These are phyloP conservation scores for Aspergillus costaricaensis DNA, from an alignment of 2,329 filamentous ascomycete genomes.

Conservation along the genomic window DNA sequence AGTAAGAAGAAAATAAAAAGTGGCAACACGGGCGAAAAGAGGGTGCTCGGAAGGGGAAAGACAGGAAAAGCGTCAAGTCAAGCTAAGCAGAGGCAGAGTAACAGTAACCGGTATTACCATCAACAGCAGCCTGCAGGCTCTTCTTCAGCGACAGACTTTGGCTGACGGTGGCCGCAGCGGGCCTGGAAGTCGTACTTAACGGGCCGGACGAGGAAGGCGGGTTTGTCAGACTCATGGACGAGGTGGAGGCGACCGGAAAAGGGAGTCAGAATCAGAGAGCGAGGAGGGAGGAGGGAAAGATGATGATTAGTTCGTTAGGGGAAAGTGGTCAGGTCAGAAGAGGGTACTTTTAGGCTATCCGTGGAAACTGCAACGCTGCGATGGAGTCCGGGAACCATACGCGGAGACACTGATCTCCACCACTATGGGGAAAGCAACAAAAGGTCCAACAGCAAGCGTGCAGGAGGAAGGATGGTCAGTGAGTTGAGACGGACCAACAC, in stretches of 20 bases:
- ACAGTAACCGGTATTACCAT: constrained; percentile 44
- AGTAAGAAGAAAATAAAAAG: constrained; percentile 8
- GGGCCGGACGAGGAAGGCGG: constrained; percentile 44
- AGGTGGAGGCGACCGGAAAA: neutral
- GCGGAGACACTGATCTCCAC: constrained; percentile 14
- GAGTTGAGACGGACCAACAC: neutral
- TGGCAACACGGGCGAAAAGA: constrained; percentile 14
- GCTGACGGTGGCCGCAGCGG: constrained; percentile 32
- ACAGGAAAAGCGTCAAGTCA: neutral
- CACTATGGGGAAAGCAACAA: constrained; percentile 5
- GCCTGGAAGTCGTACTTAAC: constrained; percentile 40
- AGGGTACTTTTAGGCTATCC: neutral
- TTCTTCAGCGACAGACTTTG: constrained; percentile 44
- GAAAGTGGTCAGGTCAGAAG: neutral
- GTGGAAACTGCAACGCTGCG: neutral
- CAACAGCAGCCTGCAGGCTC: constrained; percentile 46
- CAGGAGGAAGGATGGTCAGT: neutral
- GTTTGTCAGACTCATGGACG: constrained; percentile 46
- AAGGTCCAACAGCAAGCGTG: neutral
- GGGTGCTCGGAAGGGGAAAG: constrained; percentile 15
- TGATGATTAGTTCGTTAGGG: too few species aligned
- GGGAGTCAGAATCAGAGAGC: too few species aligned
- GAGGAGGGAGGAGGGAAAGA: too few species aligned
- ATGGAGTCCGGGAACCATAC: constrained; percentile 1
- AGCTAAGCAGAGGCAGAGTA: constrained; percentile 3